Base-by-base conservation (phyloP, 2,329 filamentous ascomycete genomes). In the Colletotrichum tanaceti region DNA sequence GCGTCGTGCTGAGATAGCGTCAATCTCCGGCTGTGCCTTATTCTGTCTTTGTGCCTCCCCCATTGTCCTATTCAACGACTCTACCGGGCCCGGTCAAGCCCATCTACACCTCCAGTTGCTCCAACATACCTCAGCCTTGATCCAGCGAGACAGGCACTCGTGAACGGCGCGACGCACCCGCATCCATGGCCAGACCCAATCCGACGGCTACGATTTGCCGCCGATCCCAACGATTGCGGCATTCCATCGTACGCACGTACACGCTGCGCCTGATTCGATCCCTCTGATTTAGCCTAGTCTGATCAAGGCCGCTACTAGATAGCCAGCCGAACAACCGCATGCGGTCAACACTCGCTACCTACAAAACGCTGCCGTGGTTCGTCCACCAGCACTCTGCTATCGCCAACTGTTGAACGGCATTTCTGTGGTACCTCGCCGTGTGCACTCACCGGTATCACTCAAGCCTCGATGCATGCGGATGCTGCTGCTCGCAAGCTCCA, bases 381-480 rank as follows among this genome's bases (percentile, higher is more conserved):
- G 28, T 38, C 9, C 13, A 32, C 28, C 13, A 14, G n/a, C 18
- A 35, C 22, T 28, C 35, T 16, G 58, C 32, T 50, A 35, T 28
- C 9, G 20, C 20, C 18, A 32, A 50, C 58, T 32, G 58, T 24
- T 22, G 14, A 24, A 38, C 32, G 20, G n/a, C 9, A 14, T 14
- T 28, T 24, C 6, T 2, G 22, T 4, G 39, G 38, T 41, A 4
- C 20, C 39, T 28, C 10, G 32, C 58, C n/a, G 47, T 61, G 18
- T n/a, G 22, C 38, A 52, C 22, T 35, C 39, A 24, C 24, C 39
- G 24, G 44, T 24, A 38, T 61, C 47, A 53, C 32, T 39, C 24
- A 44, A 14, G 35, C 38, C 18, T 62, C 9, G 47, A 62, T 22
- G 58, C 47, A 62, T 62, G 47, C 58, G 38, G 58, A 54, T 24